phyloP scores from a whole-genome alignment of 2,329 filamentous ascomycete genomes.

The Akanthomyces lecanii region DNA sequence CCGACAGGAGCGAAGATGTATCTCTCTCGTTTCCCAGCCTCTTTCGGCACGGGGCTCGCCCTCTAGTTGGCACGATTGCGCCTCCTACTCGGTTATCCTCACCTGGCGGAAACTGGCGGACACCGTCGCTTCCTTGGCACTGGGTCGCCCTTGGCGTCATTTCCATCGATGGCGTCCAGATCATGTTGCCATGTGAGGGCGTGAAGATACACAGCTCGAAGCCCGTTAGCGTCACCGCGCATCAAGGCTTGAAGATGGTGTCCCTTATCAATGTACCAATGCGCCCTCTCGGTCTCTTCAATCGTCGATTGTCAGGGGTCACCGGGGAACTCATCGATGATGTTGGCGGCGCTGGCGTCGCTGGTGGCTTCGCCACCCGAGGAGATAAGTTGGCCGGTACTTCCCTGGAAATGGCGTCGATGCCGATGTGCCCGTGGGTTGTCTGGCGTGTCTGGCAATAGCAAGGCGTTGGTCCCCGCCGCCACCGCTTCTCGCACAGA shows the following conservation, averaged over 20 bases:
- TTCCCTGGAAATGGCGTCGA: background rate
- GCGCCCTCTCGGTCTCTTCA: background rate
- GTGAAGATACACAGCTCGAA: background rate
- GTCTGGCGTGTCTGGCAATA: background rate
- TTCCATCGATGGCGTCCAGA: background rate
- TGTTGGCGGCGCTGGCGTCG: background rate
- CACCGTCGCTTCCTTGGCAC: background rate
- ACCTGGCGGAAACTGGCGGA: background rate
- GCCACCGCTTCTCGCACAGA: constrained; percentile 15
- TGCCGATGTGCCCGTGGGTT: background rate
- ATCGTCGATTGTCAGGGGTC: background rate
- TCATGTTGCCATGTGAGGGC: background rate
- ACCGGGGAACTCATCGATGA: background rate
- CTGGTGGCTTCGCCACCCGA: background rate
- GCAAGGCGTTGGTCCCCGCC: background rate
- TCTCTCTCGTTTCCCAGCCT: background rate
- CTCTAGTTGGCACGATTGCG: background rate
- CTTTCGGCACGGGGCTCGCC: background rate
- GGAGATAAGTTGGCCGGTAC: background rate
- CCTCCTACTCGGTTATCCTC: background rate
- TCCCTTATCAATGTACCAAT: background rate
- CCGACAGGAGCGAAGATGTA: background rate
- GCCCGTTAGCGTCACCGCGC: constrained; percentile 3
- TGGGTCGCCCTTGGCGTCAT: background rate
- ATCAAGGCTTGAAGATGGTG: background rate